Base-by-base conservation (phyloP, 2,329 filamentous ascomycete species). In the Zarea fungicola region DNA sequence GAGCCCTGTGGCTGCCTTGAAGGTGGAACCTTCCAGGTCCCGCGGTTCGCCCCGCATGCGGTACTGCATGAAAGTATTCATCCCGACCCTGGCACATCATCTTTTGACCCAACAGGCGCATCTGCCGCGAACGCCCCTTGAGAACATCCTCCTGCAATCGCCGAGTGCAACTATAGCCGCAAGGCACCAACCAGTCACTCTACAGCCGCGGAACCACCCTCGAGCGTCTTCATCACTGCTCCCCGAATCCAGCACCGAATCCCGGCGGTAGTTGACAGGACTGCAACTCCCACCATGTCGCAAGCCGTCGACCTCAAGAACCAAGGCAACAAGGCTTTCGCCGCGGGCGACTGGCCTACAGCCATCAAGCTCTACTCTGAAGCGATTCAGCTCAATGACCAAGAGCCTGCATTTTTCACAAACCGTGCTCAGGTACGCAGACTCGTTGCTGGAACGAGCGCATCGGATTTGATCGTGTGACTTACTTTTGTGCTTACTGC, bases 251-350 rank as follows among this genome's bases (percentile, higher is more conserved):
- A 22, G 45, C 29, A 32, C 16, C 44, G 14, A 39, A 41, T 26
- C 45, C 40, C 40, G 26, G 40, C 37, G 7, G 46, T 11, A 42
- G 16, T 39, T n/a, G 21, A n/a, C n/a, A n/a, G n/a, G n/a, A n/a
- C n/a, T 18, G 21, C 19, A 32, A 25, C 46, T 23, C 28, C 26
- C 36, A 39, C 54, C 56, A 76, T 76, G 72, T 60, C 71, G 52
- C 58, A 87, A 65, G 92, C 92, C 45, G 79, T 83, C 58, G 86
- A 85, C 63, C 75, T 95, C 59, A 99, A 99, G 75, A 86, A 95
- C 68, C 80, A 95, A 69, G 93, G 93, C 65, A 99, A 99, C 71
- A 87, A 91, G 63, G 90, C 90, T 46, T 97, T 97, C 70, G 82
- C 84, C 49, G 76, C 83, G 26, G 89, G 96, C 62, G 87, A 97